These are phyloP conservation scores for Calocybe cyanea DNA, from an alignment of 768 basidiomycete species.

Conservation along the genomic window DNA sequence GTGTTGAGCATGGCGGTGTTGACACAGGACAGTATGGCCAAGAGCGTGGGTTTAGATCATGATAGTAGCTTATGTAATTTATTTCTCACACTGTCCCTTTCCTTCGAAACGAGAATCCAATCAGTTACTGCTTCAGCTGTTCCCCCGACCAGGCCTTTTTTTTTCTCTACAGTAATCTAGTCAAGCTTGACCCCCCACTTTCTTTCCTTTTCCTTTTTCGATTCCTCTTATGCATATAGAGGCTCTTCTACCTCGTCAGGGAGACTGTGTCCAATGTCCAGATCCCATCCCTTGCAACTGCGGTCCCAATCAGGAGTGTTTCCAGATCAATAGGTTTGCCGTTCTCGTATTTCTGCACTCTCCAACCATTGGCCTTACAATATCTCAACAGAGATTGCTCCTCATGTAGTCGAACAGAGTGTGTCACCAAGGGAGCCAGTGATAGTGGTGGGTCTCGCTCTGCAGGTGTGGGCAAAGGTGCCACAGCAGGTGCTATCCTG, in stretches of 20 bases:
- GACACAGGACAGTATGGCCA: neutral
- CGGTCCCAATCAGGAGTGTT: conserved; percentile 49
- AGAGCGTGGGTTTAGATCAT: neutral
- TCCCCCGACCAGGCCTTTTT: conserved; percentile 11
- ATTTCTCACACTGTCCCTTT: conserved; percentile 8
- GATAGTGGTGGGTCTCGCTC: conserved; percentile 20
- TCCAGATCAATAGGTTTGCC: conserved; percentile 55
- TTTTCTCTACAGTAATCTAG: conserved; percentile 14
- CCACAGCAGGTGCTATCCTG: conserved; percentile 70
- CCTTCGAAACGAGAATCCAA: conserved; percentile 9
- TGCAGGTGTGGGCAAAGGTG: conserved; percentile 58
- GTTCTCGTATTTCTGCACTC: conserved; percentile 5
- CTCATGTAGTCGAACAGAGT: conserved; percentile 50
- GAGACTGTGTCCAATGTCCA: conserved; percentile 47
- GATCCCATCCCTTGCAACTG: conserved; percentile 54
- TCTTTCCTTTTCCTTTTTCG: conserved; percentile 22
- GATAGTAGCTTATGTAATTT: conserved; percentile 2
- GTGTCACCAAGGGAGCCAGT: conserved; percentile 31
- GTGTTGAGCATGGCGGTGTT: conserved; percentile 9
- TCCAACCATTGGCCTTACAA: neutral
- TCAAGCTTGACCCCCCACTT: conserved; percentile 19
- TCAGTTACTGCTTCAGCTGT: conserved; percentile 14
- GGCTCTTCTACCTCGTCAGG: conserved; percentile 37
- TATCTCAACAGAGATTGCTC: conserved; percentile 48
- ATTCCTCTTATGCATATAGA: conserved; percentile 27